Evolutionary conservation across 371 early-diverging fungal genomes (phyloP), one percentile per base, ranked within the genome.

Genomic region (Parasitella parasitica): DNA sequence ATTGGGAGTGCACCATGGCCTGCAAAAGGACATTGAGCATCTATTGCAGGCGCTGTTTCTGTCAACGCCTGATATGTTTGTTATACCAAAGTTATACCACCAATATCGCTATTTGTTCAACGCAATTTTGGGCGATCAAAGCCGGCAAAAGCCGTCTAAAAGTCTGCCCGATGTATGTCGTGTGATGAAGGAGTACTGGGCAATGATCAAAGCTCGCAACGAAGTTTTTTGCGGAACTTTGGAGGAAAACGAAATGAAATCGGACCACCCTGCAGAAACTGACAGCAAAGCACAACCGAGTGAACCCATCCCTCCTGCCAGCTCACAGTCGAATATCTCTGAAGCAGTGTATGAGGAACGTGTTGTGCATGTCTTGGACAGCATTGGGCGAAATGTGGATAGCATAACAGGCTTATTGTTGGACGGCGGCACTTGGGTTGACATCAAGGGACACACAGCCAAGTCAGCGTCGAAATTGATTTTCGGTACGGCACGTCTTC

Each of bases 51-150:
- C 83, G 3, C 61, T 86, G 26, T 86, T 88, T 53, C 63, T 86
- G 1, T 85, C 88, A 0, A 80, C 82, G 5, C 88, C 88, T 4
- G 88, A 88, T 32, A 81, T 85, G 76, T 88, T 88, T 80, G 85
- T 88, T 9, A 73, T 83, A 55, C 88, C 88, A 16, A 82, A 81
- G 26, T 48, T 79, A 20, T 79, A 77, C 50, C 73, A 77, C 64
- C 81, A 73, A 43, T 75, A 81, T 57, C 76, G 63, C 18, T 72
- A 58, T 52, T 61, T 69, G 43, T 76, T 70, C 55, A 78, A 70
- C 51, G 35, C 16, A 2, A 72, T 77, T 26, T 64, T 82, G 15
- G 73, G 71, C n/a, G 72, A 70, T 22, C 64, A 70, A 0, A 38
- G 12, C 22, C 61, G 43, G 8, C 46, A 54, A 52, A 63, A 58